Base-by-base conservation (phyloP, 139 green algal genomes). In the Pycnococcus provasolii region DNA sequence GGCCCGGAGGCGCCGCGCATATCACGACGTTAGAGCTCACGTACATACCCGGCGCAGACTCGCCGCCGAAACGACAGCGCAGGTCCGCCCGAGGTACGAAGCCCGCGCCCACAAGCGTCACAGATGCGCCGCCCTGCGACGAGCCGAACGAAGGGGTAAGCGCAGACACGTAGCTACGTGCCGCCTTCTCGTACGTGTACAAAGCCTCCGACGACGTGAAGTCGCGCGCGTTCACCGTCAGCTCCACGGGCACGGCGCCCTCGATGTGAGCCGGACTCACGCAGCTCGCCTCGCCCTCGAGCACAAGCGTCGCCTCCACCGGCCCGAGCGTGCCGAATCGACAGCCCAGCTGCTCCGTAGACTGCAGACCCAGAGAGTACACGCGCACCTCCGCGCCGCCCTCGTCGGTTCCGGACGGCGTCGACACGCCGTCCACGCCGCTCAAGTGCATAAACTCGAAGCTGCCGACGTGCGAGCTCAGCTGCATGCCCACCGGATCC, bases 281-380 rank as follows among this genome's bases (percentile, higher is more conserved):
- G 54, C 54, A 61, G 48, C 48, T 11, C 48, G 11, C 48, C 9
- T 11, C 48, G 48, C 48, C 48, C 48, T 55, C 48, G 48, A 55
- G 11, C 9, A 61, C n/a, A 26, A 6, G 9, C n/a, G 48, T 11
- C 48, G 48, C 60, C 5, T 40, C 42, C 11, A 66, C 60, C 42
- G 60, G 60, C 13, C 60, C 60, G 42, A 66, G 53, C 3, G 60
- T 42, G 4, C 60, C 60, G 11, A 66, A 66, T 37, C 45, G 41
- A 41, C 60, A 66, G 13, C 44, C 42, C 3, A 66, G 42, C 11
- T 66, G 44, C 11, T 66, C 44, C 3, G 39, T 66, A 37, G 9
- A 11, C 48, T 9, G 11, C 48, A 11, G 48, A 11, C 48, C 11
- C 48, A 55, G 9, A 9, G 48, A 55, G 48, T 11, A 11, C 48